Evolutionary conservation across 768 basidiomycete genomes (phyloP), one percentile per base, ranked within the genome.

Genomic region (Kwoniella botswanensis): DNA sequence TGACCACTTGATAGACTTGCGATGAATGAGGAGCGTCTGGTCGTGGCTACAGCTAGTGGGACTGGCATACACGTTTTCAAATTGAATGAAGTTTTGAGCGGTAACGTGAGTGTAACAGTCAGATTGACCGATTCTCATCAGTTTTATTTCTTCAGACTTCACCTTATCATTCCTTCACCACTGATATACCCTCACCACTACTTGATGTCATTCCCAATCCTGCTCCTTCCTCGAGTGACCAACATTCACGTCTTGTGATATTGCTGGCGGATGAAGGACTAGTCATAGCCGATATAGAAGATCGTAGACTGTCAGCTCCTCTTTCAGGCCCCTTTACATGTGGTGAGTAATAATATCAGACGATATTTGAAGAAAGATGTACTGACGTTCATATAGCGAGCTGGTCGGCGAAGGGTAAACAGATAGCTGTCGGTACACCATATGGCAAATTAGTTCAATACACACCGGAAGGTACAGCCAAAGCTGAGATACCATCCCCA

Each of bases 361-460:
- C 41, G 2, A 21, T 29, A 15, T 3, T 12, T 43, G 42, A 24
- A 35, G 2, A 44, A 29, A 17, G 11, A 24, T n/a, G 29, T 24
- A 43, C 60, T 71, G 54, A 72, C 73, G 26, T 3, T 43, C 15
- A 21, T 7, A 10, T 70, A 71, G 84, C 79, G 17, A 81, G 83
- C 73, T 86, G 85, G 85, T 85, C 84, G 2, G 83, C 83, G 18
- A 84, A 85, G 65, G 86, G 86, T 60, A 86, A 85, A 71, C 85
- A 86, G 65, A 71, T 86, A 13, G 83, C 81, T 4, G 69, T 83
- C 7, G 85, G 86, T 9, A 80, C 76, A 1, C 62, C 70, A 0
- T 46, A 67, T 4, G 85, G 84, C 13, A 71, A 26, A 18, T 65
- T 86, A 21, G 66, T 75, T 7, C 85, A 85, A 62, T 83, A 82